Evolutionary conservation across 495 filamentous ascomycete genomes (phyloP).

Genomic region (Baudoinia panamericana): DNA sequence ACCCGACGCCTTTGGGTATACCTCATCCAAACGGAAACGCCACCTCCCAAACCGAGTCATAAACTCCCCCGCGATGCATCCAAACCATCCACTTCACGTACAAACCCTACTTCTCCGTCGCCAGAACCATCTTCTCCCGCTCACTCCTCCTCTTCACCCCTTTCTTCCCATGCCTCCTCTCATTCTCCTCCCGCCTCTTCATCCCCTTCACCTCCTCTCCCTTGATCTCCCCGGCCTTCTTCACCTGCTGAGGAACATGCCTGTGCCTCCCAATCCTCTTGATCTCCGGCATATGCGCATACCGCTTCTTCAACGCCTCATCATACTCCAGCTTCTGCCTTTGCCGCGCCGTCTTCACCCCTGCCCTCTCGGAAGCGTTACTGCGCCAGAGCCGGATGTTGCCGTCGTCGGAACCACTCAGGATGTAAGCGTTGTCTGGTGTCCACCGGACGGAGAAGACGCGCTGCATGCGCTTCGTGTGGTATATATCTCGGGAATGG

Average conservation of each 20-base stretch:
- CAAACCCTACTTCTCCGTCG: conserved; percentile 47
- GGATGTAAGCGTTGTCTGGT: conserved; percentile 74
- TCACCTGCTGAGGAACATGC: conserved; percentile 84
- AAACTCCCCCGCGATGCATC: too few species aligned
- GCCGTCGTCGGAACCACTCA: conserved; percentile 83
- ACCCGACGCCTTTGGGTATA: too few species aligned
- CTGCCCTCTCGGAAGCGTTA: conserved; percentile 71
- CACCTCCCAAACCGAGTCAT: background rate
- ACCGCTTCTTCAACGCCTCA: conserved; percentile 67
- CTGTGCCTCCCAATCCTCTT: conserved; percentile 77
- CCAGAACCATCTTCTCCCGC: conserved; percentile 86
- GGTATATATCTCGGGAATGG: conserved; percentile 85
- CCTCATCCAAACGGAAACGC: background rate
- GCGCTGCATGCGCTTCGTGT: conserved; percentile 93
- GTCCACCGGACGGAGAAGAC: conserved; percentile 81
- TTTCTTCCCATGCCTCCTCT: conserved; percentile 80
- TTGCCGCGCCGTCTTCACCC: conserved; percentile 71
- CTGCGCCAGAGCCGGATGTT: conserved; percentile 87
- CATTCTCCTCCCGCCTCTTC: conserved; percentile 85
- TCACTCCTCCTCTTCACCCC: conserved; percentile 58
- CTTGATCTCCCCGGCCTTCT: conserved; percentile 98
- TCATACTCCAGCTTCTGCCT: conserved; percentile 87
- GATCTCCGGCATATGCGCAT: conserved; percentile 93
- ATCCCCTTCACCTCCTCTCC: conserved; percentile 71
- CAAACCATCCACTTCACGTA: background rate